A percentile compares a stretch with the other conserved stretches of the same genome.
Evolutionary conservation across 306 rosid species (phyloP).

Genomic region (Sechiopsis laciniata): DNA sequence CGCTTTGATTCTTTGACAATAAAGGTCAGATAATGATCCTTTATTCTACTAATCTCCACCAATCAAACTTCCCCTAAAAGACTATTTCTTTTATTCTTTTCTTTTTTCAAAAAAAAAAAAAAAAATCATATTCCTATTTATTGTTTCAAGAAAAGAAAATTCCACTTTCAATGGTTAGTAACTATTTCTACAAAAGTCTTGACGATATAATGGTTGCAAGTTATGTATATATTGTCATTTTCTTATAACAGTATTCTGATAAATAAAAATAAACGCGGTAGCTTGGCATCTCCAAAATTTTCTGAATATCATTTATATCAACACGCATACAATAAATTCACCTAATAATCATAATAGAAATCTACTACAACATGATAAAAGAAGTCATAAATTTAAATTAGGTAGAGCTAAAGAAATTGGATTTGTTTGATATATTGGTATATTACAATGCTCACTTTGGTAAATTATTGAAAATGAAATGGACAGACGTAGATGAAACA

Average conservation of each 20-base stretch:
- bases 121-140: background rate
- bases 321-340: no score
- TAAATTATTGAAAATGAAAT: no score
- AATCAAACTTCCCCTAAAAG: background rate
- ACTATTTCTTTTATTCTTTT: no score
- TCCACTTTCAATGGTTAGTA: background rate
- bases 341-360: no score
- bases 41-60: constrained; percentile 1
- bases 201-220: background rate
- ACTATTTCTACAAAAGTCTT: background rate
- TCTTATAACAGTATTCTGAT: background rate
- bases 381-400: no score
- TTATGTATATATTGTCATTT: background rate
- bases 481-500: no score
- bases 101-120: no score
- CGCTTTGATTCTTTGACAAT: background rate
- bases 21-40: background rate
- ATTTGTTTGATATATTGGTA: no score
- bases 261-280: background rate
- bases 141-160: background rate
- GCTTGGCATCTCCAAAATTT: background rate
- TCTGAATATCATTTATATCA: no score
- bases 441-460: no score
- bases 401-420: no score
- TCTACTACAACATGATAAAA: no score